A percentile compares a stretch with the other conserved stretches of the same genome.
phyloP scores from a whole-genome alignment of 768 basidiomycete species.

The Phlebiopsis gigantea region DNA sequence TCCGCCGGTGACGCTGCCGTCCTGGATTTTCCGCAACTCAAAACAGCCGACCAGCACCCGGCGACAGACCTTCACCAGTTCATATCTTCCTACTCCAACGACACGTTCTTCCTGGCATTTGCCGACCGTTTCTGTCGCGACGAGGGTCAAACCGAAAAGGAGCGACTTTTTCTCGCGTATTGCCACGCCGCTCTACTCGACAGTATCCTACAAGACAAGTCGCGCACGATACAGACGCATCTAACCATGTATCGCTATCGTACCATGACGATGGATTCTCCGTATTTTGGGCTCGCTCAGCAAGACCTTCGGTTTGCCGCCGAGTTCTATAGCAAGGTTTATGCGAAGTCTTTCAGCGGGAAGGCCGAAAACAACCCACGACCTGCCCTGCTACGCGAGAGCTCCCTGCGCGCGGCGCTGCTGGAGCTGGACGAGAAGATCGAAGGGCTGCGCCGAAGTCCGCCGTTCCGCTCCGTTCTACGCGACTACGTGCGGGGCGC shows the following conservation, averaged over 20 bases:
- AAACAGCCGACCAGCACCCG: slow-evolving; percentile 59
- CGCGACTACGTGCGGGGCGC: slow-evolving; percentile 35
- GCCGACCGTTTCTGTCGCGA: slow-evolving; percentile 72
- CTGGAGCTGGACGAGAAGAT: slow-evolving; percentile 34
- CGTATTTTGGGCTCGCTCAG: slow-evolving; percentile 60
- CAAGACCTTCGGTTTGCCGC: slow-evolving; percentile 71
- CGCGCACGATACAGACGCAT: slow-evolving; percentile 69
- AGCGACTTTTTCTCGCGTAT: slow-evolving; percentile 62
- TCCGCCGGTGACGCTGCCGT: slow-evolving; percentile 80
- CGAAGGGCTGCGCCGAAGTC: slow-evolving; percentile 12
- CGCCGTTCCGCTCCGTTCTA: slow-evolving; percentile 45
- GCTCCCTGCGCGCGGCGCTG: slow-evolving; percentile 60
- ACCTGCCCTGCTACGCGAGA: slow-evolving; percentile 67
- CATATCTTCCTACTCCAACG: slow-evolving; percentile 83
- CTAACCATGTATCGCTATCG: slow-evolving; percentile 68
- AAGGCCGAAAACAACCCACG: slow-evolving; percentile 59
- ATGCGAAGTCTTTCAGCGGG: slow-evolving; percentile 71
- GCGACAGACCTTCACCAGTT: slow-evolving; percentile 78
- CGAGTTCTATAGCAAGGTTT: slow-evolving; percentile 74
- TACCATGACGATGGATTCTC: slow-evolving; percentile 48
- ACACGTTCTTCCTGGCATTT: slow-evolving; percentile 73
- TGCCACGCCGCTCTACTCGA: slow-evolving; percentile 78
- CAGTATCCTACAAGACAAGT: slow-evolving; percentile 88
- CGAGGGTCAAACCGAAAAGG: slow-evolving; percentile 51
- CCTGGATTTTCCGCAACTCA: slow-evolving; percentile 78